Percentiles rank a stretch among this genome's conserved stretches.
phyloP scores from a whole-genome alignment of 106 monocot genomes.

The Platanthera guangdongensis region DNA sequence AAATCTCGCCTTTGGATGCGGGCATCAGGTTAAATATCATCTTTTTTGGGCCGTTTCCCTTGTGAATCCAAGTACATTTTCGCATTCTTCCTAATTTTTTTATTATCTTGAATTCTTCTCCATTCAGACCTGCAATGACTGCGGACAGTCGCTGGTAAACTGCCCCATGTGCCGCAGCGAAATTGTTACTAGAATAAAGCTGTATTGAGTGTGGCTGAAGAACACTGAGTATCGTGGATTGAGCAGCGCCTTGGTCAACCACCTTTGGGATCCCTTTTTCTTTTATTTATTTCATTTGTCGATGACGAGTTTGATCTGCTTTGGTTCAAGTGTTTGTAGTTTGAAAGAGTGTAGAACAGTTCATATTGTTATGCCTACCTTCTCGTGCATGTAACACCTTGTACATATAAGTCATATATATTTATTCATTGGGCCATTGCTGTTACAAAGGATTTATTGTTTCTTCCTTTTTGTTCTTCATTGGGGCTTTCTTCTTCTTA shows the following conservation, averaged over 20 bases:
- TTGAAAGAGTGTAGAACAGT: neutral
- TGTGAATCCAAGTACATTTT: neutral
- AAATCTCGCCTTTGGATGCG: constrained; percentile 90
- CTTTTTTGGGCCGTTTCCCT: neutral
- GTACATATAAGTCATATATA: neutral
- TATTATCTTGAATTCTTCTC: constrained; percentile 3
- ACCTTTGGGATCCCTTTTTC: neutral
- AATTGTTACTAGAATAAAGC: constrained; percentile 48
- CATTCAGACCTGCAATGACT: constrained; percentile 39
- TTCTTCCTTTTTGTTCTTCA: too few relatives aligned
- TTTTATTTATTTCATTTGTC: neutral
- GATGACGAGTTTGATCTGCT: neutral
- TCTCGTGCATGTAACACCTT: neutral
- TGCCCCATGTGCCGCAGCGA: constrained; percentile 45
- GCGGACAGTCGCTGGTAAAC: constrained; percentile 23
- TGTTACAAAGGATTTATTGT: too few relatives aligned
- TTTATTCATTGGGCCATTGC: too few relatives aligned
- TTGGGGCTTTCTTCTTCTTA: too few relatives aligned
- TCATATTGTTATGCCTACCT: neutral
- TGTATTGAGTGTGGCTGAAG: constrained; percentile 21
- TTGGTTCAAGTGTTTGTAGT: neutral
- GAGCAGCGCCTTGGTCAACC: neutral
- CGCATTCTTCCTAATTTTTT: neutral
- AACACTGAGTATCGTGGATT: neutral
- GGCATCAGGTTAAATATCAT: constrained; percentile 58